phyloP scores from a whole-genome alignment of 306 rosid species.

The peach (Prunus persica) region DNA sequence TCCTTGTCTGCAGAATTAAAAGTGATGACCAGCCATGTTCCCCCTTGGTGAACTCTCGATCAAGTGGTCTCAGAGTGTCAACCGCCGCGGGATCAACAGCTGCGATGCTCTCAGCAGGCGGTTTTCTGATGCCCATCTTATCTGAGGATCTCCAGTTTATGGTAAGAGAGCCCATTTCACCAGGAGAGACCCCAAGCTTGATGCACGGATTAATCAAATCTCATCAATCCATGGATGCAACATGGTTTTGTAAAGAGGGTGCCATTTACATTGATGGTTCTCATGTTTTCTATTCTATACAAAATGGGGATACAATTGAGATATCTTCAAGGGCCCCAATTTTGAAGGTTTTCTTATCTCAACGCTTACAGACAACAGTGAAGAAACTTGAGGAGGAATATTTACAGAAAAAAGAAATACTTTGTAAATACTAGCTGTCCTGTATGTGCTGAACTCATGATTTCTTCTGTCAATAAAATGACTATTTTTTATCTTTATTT shows the following conservation, averaged over 20 bases:
- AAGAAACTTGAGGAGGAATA: slow-evolving; percentile 18
- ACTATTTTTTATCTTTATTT: background rate
- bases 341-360: slow-evolving; percentile 68
- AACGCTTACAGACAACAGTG: slow-evolving; percentile 18
- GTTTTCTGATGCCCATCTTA: slow-evolving; percentile 65
- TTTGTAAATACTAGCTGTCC: slow-evolving; percentile 14
- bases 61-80: slow-evolving; percentile 89
- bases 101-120: slow-evolving; percentile 92
- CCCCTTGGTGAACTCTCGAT: slow-evolving; percentile 59
- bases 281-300: slow-evolving; percentile 46
- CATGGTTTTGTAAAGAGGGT: slow-evolving; percentile 67
- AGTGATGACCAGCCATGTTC: slow-evolving; percentile 42
- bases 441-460: slow-evolving; percentile 1
- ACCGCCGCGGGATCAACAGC: slow-evolving; percentile 93
- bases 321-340: slow-evolving; percentile 70
- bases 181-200: slow-evolving; percentile 33
- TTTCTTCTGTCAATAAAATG: background rate
- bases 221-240: slow-evolving; percentile 45
- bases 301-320: slow-evolving; percentile 60
- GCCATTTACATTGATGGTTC: slow-evolving; percentile 69
- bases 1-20: slow-evolving; percentile 50
- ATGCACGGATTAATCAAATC: slow-evolving; percentile 58
- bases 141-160: slow-evolving; percentile 77
- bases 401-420: background rate
- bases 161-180: slow-evolving; percentile 84